phyloP scores from a whole-genome alignment of 2,329 filamentous ascomycete species.

The Fusarium paranaense region DNA sequence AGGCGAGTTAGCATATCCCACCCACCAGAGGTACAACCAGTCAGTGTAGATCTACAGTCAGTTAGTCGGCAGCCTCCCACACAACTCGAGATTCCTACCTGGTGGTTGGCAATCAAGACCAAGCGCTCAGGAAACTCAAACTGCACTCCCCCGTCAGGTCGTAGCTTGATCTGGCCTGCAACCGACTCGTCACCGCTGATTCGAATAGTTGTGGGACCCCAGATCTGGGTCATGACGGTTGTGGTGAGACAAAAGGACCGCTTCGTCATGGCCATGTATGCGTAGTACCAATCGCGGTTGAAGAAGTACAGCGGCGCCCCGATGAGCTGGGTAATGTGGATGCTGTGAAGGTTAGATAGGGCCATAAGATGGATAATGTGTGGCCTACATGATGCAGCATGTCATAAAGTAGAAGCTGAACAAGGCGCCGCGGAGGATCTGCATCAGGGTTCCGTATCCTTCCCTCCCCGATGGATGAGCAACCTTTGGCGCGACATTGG shows the following conservation, averaged over 20 bases:
- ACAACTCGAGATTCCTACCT: conserved; percentile 57
- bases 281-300: conserved; percentile 82
- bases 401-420: conserved; percentile 64
- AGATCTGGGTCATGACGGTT: conserved; percentile 86
- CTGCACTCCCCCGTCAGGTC: conserved; percentile 77
- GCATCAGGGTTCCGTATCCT: conserved; percentile 62
- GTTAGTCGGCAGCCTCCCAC: conserved; percentile 36
- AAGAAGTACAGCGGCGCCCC: conserved; percentile 81
- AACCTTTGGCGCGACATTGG: conserved; percentile 18
- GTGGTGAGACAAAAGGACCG: conserved; percentile 83
- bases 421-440: conserved; percentile 64
- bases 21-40: conserved; percentile 95
- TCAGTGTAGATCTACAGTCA: conserved; percentile 80
- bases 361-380: not conserved
- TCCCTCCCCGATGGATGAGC: conserved; percentile 67
- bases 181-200: conserved; percentile 88
- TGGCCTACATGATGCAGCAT: conserved; percentile 62
- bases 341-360: conserved; percentile 54
- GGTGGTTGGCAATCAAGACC: conserved; percentile 88
- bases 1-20: conserved; percentile 81
- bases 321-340: conserved; percentile 78
- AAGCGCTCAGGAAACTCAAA: conserved; percentile 85
- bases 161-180: conserved; percentile 77
- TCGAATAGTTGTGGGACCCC: conserved; percentile 84
- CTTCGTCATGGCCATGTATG: conserved; percentile 90